phyloP scores from a whole-genome alignment of 495 filamentous ascomycete genomes.

The Penicillium goetzii region DNA sequence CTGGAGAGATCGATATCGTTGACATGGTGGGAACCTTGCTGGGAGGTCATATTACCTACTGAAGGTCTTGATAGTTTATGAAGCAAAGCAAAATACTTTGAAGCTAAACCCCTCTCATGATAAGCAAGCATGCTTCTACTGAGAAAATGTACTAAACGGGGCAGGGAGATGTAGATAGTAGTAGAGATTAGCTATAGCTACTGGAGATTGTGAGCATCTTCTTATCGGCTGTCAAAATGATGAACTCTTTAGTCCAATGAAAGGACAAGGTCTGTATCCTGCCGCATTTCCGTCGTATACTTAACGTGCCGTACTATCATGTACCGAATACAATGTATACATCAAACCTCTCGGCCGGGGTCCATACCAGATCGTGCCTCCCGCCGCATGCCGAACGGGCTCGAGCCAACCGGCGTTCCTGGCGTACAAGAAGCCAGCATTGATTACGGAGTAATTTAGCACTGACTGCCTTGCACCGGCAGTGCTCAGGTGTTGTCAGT shows the following conservation, averaged over 20 bases:
- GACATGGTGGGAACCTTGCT: not conserved
- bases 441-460: not conserved
- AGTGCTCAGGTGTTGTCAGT: not conserved
- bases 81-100: not conserved
- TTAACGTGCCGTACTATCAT: not conserved
- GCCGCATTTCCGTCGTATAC: not conserved
- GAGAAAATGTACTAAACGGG: not conserved
- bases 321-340: not conserved
- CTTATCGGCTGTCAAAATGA: not conserved
- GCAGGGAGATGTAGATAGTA: not conserved
- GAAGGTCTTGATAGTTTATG: no score
- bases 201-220: not conserved
- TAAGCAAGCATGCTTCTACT: not conserved
- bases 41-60: not conserved
- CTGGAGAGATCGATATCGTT: not conserved
- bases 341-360: not conserved
- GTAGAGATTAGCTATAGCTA: not conserved
- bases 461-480: not conserved
- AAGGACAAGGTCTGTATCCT: not conserved
- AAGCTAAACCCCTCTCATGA: not conserved
- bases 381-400: slow-evolving; percentile 3
- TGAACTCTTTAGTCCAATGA: not conserved
- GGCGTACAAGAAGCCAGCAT: not conserved
- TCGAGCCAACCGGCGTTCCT: slow-evolving; percentile 1
- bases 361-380: slow-evolving; percentile 5